A percentile compares a stretch with the other conserved stretches of the same genome.
Conservation (phyloP, 2,329 filamentous ascomycete genomes). For the Pseudogymnoascus verrucosus region DNA sequence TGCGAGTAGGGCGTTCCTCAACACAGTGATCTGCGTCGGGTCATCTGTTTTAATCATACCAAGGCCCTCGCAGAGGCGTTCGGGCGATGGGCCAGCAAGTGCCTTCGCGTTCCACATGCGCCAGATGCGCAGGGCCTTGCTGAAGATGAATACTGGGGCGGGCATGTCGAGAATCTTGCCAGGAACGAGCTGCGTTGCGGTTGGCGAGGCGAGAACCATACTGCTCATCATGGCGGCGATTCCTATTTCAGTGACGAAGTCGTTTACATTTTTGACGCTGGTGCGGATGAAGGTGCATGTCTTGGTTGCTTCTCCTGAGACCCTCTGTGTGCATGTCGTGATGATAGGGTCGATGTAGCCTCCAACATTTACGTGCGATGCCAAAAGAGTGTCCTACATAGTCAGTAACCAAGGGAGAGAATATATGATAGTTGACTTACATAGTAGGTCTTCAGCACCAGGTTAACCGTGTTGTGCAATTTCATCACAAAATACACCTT, state of each 20-base stretch:
- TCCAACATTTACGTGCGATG: background rate
- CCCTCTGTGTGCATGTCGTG: background rate
- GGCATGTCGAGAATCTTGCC: background rate
- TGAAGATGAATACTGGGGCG: background rate
- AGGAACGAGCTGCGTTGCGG: background rate
- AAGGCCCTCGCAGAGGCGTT: background rate
- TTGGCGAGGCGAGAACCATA: background rate
- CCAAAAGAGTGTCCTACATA: background rate
- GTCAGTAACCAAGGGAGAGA: background rate
- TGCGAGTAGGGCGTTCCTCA: background rate
- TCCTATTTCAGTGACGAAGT: background rate
- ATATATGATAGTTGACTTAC: background rate
- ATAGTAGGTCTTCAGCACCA: constrained; percentile 8
- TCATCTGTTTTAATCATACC: background rate
- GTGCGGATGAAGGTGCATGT: background rate
- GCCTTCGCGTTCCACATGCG: constrained; percentile 1
- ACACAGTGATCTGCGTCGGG: background rate
- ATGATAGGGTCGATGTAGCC: background rate
- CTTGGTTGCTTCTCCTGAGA: background rate
- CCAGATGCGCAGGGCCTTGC: background rate
- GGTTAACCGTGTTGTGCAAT: constrained; percentile 3
- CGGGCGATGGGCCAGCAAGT: background rate
- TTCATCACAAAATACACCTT: constrained; percentile 9
- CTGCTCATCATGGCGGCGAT: background rate
- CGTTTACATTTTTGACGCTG: background rate